Percentiles rank a stretch among this genome's conserved stretches.
Conservation (phyloP, 75 land plant species). For the Sequoiadendron giganteum region DNA sequence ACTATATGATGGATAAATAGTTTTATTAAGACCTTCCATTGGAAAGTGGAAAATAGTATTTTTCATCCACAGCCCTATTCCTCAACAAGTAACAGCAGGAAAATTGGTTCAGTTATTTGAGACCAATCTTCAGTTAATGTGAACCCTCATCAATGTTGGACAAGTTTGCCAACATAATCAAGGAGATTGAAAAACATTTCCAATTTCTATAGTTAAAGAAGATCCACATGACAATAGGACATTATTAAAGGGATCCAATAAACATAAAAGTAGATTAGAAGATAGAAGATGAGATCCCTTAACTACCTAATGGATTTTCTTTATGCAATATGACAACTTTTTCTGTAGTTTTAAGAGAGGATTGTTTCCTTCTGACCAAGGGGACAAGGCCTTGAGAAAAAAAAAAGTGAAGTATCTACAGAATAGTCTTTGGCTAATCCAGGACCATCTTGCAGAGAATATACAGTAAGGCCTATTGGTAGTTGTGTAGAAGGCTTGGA, state of each 20-base stretch:
- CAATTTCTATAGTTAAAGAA: background rate
- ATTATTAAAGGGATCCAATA: background rate
- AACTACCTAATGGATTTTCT: background rate
- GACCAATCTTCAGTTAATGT: background rate
- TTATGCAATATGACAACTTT: background rate
- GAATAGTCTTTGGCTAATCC: background rate
- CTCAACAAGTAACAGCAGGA: background rate
- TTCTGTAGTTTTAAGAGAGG: background rate
- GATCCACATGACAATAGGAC: background rate
- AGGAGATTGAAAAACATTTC: background rate
- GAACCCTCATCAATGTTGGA: background rate
- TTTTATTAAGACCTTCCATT: no score
- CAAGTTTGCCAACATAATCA: background rate
- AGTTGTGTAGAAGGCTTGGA: background rate
- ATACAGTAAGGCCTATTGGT: background rate
- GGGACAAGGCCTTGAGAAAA: background rate
- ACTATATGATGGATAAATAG: background rate
- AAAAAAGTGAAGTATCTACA: background rate
- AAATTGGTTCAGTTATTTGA: background rate
- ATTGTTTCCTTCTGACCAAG: background rate
- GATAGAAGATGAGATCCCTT: background rate
- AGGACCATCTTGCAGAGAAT: background rate
- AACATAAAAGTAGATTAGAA: background rate
- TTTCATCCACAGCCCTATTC: background rate
- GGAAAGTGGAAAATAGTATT: background rate